These are phyloP conservation scores for Talaromyces ruber DNA, from an alignment of 495 filamentous ascomycete genomes.

Conservation along the genomic window DNA sequence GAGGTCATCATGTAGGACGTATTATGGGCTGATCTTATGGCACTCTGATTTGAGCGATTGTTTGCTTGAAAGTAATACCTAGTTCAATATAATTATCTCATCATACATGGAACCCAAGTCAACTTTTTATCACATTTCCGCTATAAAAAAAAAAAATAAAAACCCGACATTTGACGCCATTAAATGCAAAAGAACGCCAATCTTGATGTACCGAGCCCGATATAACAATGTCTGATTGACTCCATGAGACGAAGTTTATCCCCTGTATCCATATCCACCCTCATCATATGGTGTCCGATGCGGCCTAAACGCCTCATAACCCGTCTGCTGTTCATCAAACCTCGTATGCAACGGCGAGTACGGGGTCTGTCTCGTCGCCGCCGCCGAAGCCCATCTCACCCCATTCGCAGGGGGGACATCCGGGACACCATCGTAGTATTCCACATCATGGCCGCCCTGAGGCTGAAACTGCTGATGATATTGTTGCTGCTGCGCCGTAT, in stretches of 20 bases:
- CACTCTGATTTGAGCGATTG: neutral
- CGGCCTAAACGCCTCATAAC: neutral
- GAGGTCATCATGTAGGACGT: conserved; percentile 85
- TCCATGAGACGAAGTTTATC: neutral
- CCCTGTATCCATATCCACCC: neutral
- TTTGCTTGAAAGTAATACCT: neutral
- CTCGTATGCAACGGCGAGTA: conserved; percentile 6
- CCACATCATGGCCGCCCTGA: neutral
- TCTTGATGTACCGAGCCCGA: neutral
- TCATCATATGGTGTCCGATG: neutral
- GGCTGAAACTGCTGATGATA: neutral
- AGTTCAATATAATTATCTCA: neutral
- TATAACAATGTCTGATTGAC: neutral
- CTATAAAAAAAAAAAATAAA: neutral
- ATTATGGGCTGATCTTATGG: neutral
- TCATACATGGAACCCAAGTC: neutral
- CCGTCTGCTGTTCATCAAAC: conserved; percentile 3
- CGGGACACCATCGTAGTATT: conserved; percentile 4
- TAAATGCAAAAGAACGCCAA: neutral
- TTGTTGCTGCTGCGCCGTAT: neutral
- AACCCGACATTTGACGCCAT: neutral
- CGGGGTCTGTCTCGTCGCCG: neutral
- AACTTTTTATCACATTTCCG: neutral
- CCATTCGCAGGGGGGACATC: conserved; percentile 3
- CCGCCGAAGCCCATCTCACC: conserved; percentile 2